A percentile compares a stretch with the other conserved stretches of the same genome.
Conservation (phyloP, 495 filamentous ascomycete genomes). For the Viridothelium virens region DNA sequence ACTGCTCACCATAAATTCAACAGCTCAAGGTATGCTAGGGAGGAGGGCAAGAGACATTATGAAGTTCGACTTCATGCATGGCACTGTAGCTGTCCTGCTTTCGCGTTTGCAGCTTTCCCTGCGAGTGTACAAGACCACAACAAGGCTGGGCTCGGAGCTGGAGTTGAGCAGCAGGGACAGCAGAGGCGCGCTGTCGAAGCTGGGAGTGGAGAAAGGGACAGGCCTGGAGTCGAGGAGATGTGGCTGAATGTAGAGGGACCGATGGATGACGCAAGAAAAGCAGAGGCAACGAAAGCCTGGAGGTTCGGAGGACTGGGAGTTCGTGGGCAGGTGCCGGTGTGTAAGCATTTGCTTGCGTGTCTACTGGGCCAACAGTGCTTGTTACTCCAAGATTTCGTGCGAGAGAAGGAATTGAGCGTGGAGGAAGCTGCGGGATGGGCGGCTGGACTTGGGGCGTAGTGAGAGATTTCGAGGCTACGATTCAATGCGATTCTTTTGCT, state of each 20-base stretch:
- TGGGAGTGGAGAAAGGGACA: background rate
- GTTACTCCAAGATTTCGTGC: slow-evolving; percentile 49
- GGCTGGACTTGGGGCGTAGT: slow-evolving; percentile 47
- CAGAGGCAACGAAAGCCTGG: slow-evolving; percentile 9
- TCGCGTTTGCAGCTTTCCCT: slow-evolving; percentile 62
- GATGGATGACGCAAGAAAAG: slow-evolving; percentile 14
- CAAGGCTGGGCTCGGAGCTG: slow-evolving; percentile 6
- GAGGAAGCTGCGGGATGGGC: slow-evolving; percentile 74
- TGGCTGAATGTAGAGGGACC: background rate
- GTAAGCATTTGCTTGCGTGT: slow-evolving; percentile 87
- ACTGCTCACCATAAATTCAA: slow-evolving; percentile 24
- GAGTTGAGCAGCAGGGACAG: background rate
- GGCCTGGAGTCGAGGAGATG: background rate
- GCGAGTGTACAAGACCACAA: background rate
- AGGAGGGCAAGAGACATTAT: slow-evolving; percentile 42
- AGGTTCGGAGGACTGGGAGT: slow-evolving; percentile 48
- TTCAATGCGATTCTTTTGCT: background rate
- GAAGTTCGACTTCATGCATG: slow-evolving; percentile 67
- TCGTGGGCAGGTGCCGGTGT: slow-evolving; percentile 50
- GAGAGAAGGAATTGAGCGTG: slow-evolving; percentile 45
- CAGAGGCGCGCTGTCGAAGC: slow-evolving; percentile 12
- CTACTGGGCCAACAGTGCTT: slow-evolving; percentile 62
- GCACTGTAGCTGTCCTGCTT: slow-evolving; percentile 84
- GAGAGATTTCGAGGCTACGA: background rate
- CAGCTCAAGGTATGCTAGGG: slow-evolving; percentile 25